A percentile compares a stretch with the other conserved stretches of the same genome.
These are phyloP conservation scores for Lentinula raphanica DNA, from an alignment of 768 basidiomycete species.

Conservation along the genomic window DNA sequence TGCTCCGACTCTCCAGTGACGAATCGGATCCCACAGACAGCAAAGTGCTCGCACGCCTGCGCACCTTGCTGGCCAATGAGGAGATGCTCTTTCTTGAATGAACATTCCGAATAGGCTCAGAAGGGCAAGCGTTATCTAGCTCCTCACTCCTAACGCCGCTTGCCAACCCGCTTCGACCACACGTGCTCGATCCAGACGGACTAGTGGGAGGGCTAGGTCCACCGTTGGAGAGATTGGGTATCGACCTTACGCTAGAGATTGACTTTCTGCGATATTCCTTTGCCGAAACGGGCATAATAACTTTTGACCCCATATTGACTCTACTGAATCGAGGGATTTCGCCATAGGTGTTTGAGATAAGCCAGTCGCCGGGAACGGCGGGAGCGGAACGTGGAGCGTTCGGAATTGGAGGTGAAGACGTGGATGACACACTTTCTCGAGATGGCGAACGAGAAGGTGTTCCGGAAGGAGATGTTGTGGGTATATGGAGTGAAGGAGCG, in stretches of 20 bases:
- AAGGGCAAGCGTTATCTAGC: neutral
- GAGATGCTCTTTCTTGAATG: neutral
- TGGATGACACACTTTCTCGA: neutral
- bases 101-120: neutral
- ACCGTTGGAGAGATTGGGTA: neutral
- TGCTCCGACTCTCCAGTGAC: neutral
- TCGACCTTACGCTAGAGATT: neutral
- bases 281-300: constrained; percentile 2
- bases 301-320: neutral
- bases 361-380: neutral
- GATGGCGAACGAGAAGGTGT: neutral
- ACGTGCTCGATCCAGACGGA: neutral
- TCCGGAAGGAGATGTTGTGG: neutral
- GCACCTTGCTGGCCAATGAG: neutral
- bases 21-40: neutral
- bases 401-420: neutral
- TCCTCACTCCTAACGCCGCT: neutral
- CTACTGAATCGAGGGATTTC: constrained; percentile 4
- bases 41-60: neutral
- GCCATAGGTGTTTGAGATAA: neutral
- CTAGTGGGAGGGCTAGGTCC: neutral
- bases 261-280: constrained; percentile 3
- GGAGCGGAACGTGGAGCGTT: neutral
- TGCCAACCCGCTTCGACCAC: neutral
- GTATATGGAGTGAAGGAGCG: neutral